A percentile compares a stretch with the other conserved stretches of the same genome.
Evolutionary conservation across 495 filamentous ascomycete genomes (phyloP).

Genomic region (Pseudotulostoma volvatum): DNA sequence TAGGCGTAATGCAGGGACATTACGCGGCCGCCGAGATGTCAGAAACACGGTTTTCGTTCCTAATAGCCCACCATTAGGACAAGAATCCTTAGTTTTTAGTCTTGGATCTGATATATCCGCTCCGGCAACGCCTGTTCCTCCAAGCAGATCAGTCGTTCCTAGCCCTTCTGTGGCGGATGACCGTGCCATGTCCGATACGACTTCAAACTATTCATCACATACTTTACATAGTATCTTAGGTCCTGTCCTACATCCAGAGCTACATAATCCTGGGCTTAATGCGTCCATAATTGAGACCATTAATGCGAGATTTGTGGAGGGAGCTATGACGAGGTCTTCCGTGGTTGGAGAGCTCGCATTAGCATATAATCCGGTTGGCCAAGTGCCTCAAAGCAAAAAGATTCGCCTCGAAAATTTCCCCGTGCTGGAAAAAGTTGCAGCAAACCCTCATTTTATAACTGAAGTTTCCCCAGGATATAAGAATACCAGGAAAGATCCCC

Average conservation of each 20-base stretch:
- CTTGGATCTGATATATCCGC: conserved; percentile 10
- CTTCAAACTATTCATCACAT: conserved; percentile 76
- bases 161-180: conserved; percentile 32
- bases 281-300: conserved; percentile 87
- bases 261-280: conserved; percentile 67
- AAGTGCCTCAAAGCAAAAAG: conserved; percentile 32
- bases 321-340: conserved; percentile 49
- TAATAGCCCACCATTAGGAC: conserved; percentile 23
- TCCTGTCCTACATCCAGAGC: conserved; percentile 60
- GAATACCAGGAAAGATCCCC: conserved; percentile 3
- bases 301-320: conserved; percentile 65
- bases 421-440: conserved; percentile 83
- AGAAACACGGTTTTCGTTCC: conserved; percentile 76
- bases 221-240: conserved; percentile 49
- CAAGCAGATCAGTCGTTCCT: conserved; percentile 24
- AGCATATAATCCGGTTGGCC: conserved; percentile 49
- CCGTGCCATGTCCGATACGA: conserved; percentile 62
- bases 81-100: conserved; percentile 7
- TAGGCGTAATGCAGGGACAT: conserved; percentile 52
- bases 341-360: conserved; percentile 86
- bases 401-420: conserved; percentile 85
- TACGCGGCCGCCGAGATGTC: conserved; percentile 80
- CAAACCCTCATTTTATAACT: conserved; percentile 77
- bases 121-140: conserved; percentile 8
- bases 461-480: conserved; percentile 31